Percentiles rank a stretch among this genome's conserved stretches.
These are phyloP conservation scores for Fusarium sp. DNA, from an alignment of 2,329 filamentous ascomycete genomes.

Conservation along the genomic window DNA sequence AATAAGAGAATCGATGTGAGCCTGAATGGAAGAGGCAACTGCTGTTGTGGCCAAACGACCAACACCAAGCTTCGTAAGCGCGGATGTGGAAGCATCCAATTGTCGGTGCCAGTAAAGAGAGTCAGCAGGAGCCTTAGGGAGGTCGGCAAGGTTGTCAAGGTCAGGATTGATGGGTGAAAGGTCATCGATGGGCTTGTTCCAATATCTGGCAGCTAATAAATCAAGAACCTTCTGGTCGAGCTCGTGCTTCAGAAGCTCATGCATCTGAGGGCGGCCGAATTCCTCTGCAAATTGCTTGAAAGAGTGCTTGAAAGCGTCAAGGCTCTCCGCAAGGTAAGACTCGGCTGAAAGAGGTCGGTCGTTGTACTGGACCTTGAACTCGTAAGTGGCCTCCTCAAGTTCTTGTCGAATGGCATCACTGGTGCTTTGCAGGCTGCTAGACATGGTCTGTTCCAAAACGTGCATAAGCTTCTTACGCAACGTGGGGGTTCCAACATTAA, in stretches of 20 bases:
- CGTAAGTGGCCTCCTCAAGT: conserved; percentile 94
- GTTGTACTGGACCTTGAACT: conserved; percentile 99
- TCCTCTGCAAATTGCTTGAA: conserved; percentile 93
- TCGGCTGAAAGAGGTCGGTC: conserved; percentile 94
- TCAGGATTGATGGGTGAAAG: conserved; percentile 75
- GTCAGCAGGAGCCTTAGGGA: conserved; percentile 86
- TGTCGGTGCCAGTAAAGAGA: conserved; percentile 94
- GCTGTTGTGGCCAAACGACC: conserved; percentile 92
- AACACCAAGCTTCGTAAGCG: conserved; percentile 92
- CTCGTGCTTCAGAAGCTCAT: conserved; percentile 88
- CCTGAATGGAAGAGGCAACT: conserved; percentile 87
- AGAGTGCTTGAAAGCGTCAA: conserved; percentile 96
- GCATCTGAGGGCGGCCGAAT: conserved; percentile 90
- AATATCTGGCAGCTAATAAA: conserved; percentile 90
- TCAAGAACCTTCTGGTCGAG: conserved; percentile 96
- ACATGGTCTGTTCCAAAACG: conserved; percentile 97
- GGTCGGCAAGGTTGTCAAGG: conserved; percentile 76
- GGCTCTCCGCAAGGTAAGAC: conserved; percentile 92
- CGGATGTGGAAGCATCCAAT: conserved; percentile 89
- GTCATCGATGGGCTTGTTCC: conserved; percentile 95
- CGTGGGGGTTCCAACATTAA: conserved; percentile 84
- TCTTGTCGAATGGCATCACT: conserved; percentile 94
- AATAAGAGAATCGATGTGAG: conserved; percentile 82
- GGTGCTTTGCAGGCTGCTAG: conserved; percentile 86
- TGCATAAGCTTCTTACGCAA: conserved; percentile 97